Evolutionary conservation across 495 filamentous ascomycete genomes (phyloP), one percentile per base, ranked within the genome.

Genomic region (Lophiostoma macrostomum): DNA sequence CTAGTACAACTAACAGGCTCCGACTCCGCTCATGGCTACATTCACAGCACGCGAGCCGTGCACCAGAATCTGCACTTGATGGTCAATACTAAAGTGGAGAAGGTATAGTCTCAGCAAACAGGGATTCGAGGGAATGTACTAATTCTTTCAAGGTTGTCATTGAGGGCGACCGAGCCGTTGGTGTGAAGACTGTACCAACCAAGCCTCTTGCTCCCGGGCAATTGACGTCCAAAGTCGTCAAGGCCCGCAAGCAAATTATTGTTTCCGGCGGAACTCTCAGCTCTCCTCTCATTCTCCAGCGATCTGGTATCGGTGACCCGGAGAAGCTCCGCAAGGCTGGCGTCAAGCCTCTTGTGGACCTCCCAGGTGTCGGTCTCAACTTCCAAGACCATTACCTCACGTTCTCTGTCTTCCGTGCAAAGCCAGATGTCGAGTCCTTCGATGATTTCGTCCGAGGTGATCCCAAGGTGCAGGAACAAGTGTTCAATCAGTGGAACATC

Each of bases 341-440:
- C 8, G 82, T 90, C 55, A 69, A 69, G 71, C 85, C 85, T 14
- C 70, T 87, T 13, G 78, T 90, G 50, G 77, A 91, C 59, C 80
- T 90, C n/a, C 87, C 87, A 0, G 87, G 87, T 30, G 86, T 91
- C 42, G 87, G 86, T 49, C 75, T 83, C 25, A 90, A 90, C 69
- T 90, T 89, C 77, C 87, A 90, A 65, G 86, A 90, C 67, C 87
- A 91, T 58, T 89, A 93, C 64, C 78, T 93, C 27, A 88, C 84
- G 1, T 90, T 91, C 67, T 80, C 86, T 3, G 76, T 80, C 37
- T 90, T 76, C 63, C 74, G 87, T 30, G 87, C 86, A 25, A 90
- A 89, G 73, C 87, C 86, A 1, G 80, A 85, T 23, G 80, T 81
- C 5, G 86, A 93, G 60, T 81, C 79, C 1, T 93, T 90, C 59